A percentile compares a stretch with the other conserved stretches of the same genome.
Evolutionary conservation across 2,329 filamentous ascomycete genomes (phyloP).

Genomic region (Cytospora chrysosperma): DNA sequence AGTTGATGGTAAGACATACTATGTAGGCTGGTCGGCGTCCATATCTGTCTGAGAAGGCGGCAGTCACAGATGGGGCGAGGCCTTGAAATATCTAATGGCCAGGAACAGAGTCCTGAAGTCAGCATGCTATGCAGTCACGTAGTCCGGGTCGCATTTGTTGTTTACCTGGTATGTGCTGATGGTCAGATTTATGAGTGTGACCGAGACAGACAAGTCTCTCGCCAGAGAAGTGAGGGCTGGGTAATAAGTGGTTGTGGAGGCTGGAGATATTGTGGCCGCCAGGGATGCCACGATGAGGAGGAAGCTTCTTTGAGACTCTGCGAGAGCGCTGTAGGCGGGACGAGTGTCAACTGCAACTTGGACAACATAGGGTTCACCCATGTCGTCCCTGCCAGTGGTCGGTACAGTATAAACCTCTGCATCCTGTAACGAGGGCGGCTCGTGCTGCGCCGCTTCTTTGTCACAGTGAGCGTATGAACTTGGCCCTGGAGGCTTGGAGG

Average conservation of each 20-base stretch:
- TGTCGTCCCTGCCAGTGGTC: too few species aligned
- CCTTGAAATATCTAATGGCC: conserved; percentile 45
- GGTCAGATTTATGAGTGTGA: conserved; percentile 47
- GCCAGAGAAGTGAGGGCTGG: conserved; percentile 51
- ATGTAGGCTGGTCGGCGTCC: conserved; percentile 48
- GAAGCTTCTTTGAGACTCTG: too few species aligned
- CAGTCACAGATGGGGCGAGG: conserved; percentile 51
- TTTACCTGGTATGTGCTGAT: conserved; percentile 45
- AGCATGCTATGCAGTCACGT: background rate
- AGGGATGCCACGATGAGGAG: conserved; percentile 27
- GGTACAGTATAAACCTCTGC: too few species aligned
- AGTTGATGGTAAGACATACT: conserved; percentile 44
- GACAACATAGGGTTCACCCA: too few species aligned
- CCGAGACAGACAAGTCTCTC: conserved; percentile 45
- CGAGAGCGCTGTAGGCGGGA: too few species aligned
- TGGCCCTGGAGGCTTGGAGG: too few species aligned
- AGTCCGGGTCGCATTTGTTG: too few species aligned
- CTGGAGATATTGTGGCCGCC: conserved; percentile 45
- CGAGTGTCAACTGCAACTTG: too few species aligned
- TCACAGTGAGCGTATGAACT: too few species aligned
- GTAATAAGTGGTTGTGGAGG: conserved; percentile 52
- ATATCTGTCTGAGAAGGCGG: conserved; percentile 46
- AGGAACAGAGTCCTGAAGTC: background rate
- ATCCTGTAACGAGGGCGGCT: too few species aligned
- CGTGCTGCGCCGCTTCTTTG: too few species aligned